Percentiles rank a stretch among this genome's conserved stretches.
Conservation (phyloP, 495 filamentous ascomycete species). For the Aspergillus biplanus region DNA sequence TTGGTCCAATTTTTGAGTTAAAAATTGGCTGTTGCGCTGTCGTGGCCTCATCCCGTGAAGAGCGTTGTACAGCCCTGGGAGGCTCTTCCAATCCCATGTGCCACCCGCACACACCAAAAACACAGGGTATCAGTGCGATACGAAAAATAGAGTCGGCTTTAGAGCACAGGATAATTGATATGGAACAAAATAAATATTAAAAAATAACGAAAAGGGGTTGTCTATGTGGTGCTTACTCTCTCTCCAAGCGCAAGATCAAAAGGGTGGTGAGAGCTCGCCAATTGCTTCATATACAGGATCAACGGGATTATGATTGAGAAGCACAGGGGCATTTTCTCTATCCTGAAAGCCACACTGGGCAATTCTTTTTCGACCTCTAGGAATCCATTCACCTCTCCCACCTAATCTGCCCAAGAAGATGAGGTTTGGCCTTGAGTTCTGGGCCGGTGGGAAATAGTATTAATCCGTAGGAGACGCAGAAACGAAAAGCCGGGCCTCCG, state of each 20-base stretch:
- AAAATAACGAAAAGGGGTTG: not conserved
- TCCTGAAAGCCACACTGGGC: not conserved
- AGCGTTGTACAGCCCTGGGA: too few relatives aligned
- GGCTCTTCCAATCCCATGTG: too few relatives aligned
- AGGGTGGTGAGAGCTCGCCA: not conserved
- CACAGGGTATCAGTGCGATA: too few relatives aligned
- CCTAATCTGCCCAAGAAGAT: not conserved
- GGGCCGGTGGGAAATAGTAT: constrained; percentile 51
- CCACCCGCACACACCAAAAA: too few relatives aligned
- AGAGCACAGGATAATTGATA: too few relatives aligned
- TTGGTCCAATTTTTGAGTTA: too few relatives aligned
- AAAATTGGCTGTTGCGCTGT: too few relatives aligned
- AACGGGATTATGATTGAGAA: not conserved
- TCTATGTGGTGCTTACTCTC: not conserved
- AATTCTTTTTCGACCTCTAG: not conserved
- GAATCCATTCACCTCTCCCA: not conserved
- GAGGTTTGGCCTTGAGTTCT: constrained; percentile 28
- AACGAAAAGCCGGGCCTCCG: constrained; percentile 51
- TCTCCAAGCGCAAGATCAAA: not conserved
- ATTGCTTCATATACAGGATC: not conserved
- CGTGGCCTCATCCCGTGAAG: too few relatives aligned
- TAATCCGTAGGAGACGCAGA: constrained; percentile 56
- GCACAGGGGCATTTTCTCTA: not conserved
- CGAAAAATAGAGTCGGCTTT: too few relatives aligned
- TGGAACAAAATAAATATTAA: too few relatives aligned